Evolutionary conservation across 2,329 filamentous ascomycete genomes (phyloP).

Genomic region (Bretziella fagacearum): DNA sequence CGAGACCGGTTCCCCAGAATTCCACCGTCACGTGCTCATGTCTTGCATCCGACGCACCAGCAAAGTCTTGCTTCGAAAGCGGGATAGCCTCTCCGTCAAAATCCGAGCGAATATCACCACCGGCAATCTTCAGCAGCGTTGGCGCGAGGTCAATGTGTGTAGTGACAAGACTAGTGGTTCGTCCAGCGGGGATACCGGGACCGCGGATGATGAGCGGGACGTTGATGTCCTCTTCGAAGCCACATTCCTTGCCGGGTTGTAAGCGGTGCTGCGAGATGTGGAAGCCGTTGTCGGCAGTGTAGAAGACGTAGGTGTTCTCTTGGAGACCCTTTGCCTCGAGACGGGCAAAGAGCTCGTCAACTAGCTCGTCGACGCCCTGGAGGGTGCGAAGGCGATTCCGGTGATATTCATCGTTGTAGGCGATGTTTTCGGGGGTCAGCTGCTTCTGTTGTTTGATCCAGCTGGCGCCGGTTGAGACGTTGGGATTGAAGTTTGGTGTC

Average conservation of each 20-base stretch:
- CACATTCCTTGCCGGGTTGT: conserved; percentile 34
- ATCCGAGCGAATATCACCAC: conserved; percentile 24
- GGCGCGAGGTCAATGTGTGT: conserved; percentile 39
- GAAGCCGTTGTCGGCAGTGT: conserved; percentile 36
- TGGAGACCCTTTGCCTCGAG: conserved; percentile 21
- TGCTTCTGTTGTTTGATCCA: conserved; percentile 28
- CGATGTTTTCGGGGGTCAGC: conserved; percentile 20
- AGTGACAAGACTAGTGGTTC: conserved; percentile 25
- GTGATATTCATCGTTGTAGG: conserved; percentile 25
- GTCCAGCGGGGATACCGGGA: conserved; percentile 27
- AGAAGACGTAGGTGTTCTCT: conserved; percentile 34
- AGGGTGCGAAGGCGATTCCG: conserved; percentile 27
- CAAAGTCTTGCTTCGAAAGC: conserved; percentile 17
- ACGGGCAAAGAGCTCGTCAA: conserved; percentile 24
- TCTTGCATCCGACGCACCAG: conserved; percentile 17
- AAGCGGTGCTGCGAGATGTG: conserved; percentile 37
- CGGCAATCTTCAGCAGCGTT: conserved; percentile 30
- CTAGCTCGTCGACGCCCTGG: conserved; percentile 30
- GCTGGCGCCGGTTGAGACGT: conserved; percentile 24
- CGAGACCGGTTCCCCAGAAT: conserved; percentile 30
- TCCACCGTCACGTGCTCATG: conserved; percentile 36
- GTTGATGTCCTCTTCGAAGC: conserved; percentile 35
- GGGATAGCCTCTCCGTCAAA: conserved; percentile 36
- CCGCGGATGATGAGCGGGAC: conserved; percentile 34
- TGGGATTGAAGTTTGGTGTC: conserved; percentile 49